Base-by-base conservation (phyloP, 1,139 yeast genomes). In the Nakaseomyces delphensis region DNA sequence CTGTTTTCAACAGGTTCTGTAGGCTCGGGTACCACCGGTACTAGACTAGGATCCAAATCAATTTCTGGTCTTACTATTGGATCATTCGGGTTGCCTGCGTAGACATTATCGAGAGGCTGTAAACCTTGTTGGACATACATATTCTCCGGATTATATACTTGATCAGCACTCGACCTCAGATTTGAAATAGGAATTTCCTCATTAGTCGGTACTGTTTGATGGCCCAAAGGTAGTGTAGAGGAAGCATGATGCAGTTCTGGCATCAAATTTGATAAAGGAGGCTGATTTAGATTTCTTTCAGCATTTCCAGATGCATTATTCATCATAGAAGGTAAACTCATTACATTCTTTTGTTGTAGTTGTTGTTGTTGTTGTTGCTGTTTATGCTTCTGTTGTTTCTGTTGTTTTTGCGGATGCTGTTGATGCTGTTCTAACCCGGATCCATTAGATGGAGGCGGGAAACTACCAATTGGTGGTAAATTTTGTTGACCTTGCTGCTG, bases 381-480 rank as follows among this genome's bases (percentile, higher is more conserved):
- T 25, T 36, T 19, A 15, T 39, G 36, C 31, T 41, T 43, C n/a
- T 44, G 48, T 39, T 48, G 54, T 21, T 47, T 45, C 37, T 48
- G 49, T 35, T 39, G 43, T 15, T 37, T 42, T 20, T 44, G 41
- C 29, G 8, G 29, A 10, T 25, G 29, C n/a, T 20, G 37, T 7
- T 33, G 27, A 5, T 2, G 19, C 7, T 48, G 51, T 2, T 44
- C 40, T 28, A 42, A 19, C 16, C 41, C 29, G 10, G 38, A 20
- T 29, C 56, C 57, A 33, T 55, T 58, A 5, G 76, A 57, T 16
- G 87, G 89, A 9, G 96, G 95, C 28, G 93, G 94, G 62, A 91
- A 91, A 59, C 81, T 89, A 5, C 98, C 98, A 31, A 91, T 89
- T 5, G 98, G 97, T 14, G 98, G 98, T 47, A 91, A 70, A 53